Conservation (phyloP, 2,329 filamentous ascomycete genomes). For the Pseudogymnoascus sp. region DNA sequence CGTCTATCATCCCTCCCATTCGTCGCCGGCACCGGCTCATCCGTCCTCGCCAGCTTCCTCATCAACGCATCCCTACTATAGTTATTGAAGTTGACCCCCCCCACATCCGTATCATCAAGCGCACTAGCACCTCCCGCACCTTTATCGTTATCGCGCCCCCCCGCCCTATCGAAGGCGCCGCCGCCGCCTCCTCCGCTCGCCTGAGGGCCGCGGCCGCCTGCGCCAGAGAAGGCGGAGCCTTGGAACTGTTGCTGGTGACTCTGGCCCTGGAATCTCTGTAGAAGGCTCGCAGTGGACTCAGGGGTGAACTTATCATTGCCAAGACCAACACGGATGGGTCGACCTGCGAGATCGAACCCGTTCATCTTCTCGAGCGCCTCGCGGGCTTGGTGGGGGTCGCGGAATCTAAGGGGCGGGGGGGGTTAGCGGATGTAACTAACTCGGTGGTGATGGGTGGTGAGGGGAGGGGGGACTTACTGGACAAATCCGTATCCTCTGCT, state of each 20-base stretch:
- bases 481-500: slow-evolving; percentile 98
- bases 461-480: slow-evolving; percentile 58
- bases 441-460: neutral
- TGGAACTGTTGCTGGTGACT: slow-evolving; percentile 65
- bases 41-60: slow-evolving; percentile 94
- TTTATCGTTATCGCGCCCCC: slow-evolving; percentile 83
- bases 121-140: slow-evolving; percentile 81
- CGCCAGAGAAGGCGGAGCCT: slow-evolving; percentile 84
- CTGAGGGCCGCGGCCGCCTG: slow-evolving; percentile 78
- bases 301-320: slow-evolving; percentile 99
- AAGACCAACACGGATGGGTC: slow-evolving; percentile 95
- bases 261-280: slow-evolving; percentile 85
- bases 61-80: slow-evolving; percentile 98
- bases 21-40: slow-evolving; percentile 61
- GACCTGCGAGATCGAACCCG: slow-evolving; percentile 93
- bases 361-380: slow-evolving; percentile 99
- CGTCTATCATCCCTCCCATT: slow-evolving; percentile 51
- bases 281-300: slow-evolving; percentile 85
- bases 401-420: slow-evolving; percentile 52
- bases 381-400: slow-evolving; percentile 81
- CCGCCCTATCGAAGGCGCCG: slow-evolving; percentile 79
- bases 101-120: slow-evolving; percentile 94
- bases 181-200: slow-evolving; percentile 50
- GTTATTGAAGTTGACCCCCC: slow-evolving; percentile 98
- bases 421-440: slow-evolving; percentile 30